phyloP scores from a whole-genome alignment of 805 yeast genomes.

The Teunomyces kruisii region DNA sequence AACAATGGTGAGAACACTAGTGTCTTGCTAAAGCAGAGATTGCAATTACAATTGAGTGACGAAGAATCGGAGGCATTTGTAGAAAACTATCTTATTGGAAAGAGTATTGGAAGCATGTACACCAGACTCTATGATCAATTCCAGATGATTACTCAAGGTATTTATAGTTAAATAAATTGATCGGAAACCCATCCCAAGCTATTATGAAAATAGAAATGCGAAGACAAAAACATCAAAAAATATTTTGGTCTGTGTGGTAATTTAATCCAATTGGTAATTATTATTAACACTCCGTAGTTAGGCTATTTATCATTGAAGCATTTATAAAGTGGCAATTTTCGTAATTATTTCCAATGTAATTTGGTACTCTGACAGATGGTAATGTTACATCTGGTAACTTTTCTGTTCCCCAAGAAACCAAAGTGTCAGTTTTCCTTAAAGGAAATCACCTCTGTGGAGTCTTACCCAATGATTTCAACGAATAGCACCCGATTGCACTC shows the following conservation, averaged over 20 bases:
- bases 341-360: not conserved
- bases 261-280: not conserved
- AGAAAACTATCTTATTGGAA: conserved; percentile 70
- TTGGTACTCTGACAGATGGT: not conserved
- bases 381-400: not conserved
- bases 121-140: conserved; percentile 94
- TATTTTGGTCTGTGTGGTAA: not conserved
- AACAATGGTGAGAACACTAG: conserved; percentile 84
- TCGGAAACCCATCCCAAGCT: not conserved
- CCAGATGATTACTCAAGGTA: conserved; percentile 93
- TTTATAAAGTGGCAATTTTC: not conserved
- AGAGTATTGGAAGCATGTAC: conserved; percentile 83
- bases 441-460: not conserved
- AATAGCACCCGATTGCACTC: not conserved
- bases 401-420: not conserved
- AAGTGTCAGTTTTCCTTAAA: not conserved
- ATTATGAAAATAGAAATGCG: not conserved
- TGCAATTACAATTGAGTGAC: conserved; percentile 74
- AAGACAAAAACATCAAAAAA: not conserved
- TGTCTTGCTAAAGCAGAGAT: conserved; percentile 72
- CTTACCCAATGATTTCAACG: conserved; percentile 1
- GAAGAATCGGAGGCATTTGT: conserved; percentile 74
- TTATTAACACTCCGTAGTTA: not conserved
- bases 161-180: conserved; percentile 57
- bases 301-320: not conserved